Evolutionary conservation across 1,284 basidiomycete species (phyloP), one percentile per base, ranked within the genome.

Genomic region (Leucoagaricus sp.): DNA sequence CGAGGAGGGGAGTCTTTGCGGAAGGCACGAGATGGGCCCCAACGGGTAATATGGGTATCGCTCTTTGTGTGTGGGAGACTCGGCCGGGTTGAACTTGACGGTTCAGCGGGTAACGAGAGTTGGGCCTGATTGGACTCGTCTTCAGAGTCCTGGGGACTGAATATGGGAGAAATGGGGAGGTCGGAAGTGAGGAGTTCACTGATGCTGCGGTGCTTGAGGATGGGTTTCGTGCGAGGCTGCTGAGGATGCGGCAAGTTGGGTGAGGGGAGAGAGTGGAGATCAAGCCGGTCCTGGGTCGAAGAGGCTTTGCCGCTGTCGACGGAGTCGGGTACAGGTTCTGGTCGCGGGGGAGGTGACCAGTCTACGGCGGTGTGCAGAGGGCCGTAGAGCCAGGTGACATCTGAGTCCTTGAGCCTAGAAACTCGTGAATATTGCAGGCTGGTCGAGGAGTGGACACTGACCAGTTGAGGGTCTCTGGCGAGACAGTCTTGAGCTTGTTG

Each of bases 341-440:
- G 77, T 67, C 75, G 80, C 3, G 79, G 78, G 45, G 80, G 78
- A n/a, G 81, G 80, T 8, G 76, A 73, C 82, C 84, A 86, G 63
- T 95, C 93, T 57, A 87, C 83, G 41, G 93, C 93, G 1, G 93
- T 93, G 72, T 99, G 97, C 1, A 99, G 78, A 13, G 97, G 97
- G 0, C 96, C 96, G 68, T 99, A 99, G 2, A 99, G 83, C 96
- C 97, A 99, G 10, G 97, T 99, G 28, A 99, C 96, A 71, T 99
- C 96, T 25, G 93, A 96, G 75, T 99, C 97, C 72, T 99, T 99
- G 65, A 99, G 85, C 96, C 96, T 99, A 77, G 12, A 29, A 3
- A 50, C 26, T 28, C 44, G 41, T 48, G 44, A 33, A 31, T 25
- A 53, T 17, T 45, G 28, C 49, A 31, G 60, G 28, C 50, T 4